Percentiles rank a stretch among this genome's conserved stretches.
Evolutionary conservation across 129 eudicot species (phyloP).

Genomic region (Sambucus nigra): DNA sequence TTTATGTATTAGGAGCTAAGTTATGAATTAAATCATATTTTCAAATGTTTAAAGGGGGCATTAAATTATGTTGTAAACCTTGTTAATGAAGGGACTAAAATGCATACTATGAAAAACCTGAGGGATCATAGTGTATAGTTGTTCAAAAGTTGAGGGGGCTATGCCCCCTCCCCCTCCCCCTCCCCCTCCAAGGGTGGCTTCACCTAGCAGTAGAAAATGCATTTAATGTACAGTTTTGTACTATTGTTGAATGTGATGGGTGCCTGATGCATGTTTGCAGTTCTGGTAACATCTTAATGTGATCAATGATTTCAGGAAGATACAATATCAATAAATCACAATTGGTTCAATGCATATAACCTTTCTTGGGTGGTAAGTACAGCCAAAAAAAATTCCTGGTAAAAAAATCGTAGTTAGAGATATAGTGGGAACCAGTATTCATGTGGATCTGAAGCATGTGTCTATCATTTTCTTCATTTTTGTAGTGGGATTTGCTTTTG

Average conservation of each 20-base stretch:
- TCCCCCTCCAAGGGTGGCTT: no score
- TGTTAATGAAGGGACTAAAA: no score
- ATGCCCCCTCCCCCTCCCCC: no score
- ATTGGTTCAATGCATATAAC: constrained; percentile 93
- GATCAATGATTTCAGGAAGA: constrained; percentile 67
- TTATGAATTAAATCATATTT: no score
- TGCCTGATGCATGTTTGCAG: not conserved
- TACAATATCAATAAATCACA: constrained; percentile 88
- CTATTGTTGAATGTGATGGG: constrained; percentile 11
- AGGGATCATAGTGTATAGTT: no score
- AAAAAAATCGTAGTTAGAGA: not conserved
- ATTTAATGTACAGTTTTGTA: not conserved
- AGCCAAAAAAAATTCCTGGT: constrained; percentile 6
- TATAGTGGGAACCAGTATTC: not conserved
- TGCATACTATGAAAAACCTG: no score
- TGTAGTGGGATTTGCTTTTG: constrained; percentile 79
- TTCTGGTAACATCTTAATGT: not conserved
- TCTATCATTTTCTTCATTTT: not conserved
- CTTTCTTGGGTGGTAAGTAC: constrained; percentile 84
- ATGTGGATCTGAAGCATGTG: constrained; percentile 13
- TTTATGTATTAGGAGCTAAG: no score
- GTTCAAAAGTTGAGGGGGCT: no score
- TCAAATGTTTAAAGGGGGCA: no score
- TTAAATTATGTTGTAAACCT: no score
- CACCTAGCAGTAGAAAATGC: no score